phyloP scores from a whole-genome alignment of 1,284 basidiomycete genomes.

The Sporisorium scitamineum region DNA sequence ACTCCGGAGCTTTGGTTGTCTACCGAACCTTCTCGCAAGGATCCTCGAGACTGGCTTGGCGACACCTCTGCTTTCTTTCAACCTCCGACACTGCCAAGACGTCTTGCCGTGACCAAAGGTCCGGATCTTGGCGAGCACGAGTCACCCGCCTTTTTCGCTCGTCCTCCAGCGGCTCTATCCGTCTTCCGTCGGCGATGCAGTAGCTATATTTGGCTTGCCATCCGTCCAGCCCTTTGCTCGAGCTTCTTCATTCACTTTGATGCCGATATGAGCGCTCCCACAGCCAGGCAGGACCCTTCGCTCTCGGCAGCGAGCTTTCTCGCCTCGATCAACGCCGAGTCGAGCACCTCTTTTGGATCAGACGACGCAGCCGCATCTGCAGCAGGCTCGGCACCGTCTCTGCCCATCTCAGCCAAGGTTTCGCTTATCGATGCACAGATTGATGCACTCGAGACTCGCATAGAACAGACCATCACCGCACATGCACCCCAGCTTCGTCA shows the following conservation, averaged over 20 bases:
- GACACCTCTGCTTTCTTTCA: not conserved
- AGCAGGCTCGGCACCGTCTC: constrained; percentile 23
- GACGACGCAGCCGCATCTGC: constrained; percentile 9
- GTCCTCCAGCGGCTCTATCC: not conserved
- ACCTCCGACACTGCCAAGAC: not conserved
- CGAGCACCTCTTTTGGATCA: constrained; percentile 26
- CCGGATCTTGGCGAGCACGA: not conserved
- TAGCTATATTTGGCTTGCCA: not conserved
- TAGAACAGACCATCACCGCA: constrained; percentile 24
- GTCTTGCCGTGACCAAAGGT: not conserved
- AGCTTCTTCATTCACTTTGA: not conserved
- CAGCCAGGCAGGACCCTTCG: constrained; percentile 14
- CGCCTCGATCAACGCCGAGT: constrained; percentile 44
- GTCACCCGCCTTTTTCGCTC: not conserved
- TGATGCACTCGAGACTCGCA: constrained; percentile 31
- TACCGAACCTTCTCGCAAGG: not conserved
- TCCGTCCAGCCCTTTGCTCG: not conserved
- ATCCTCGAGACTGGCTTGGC: not conserved
- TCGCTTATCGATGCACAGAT: constrained; percentile 54
- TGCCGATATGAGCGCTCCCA: constrained; percentile 26
- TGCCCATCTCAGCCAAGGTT: constrained; percentile 52
- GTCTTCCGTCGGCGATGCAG: constrained; percentile 20
- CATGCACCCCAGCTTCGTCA: constrained; percentile 36
- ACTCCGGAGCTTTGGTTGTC: too few species aligned
- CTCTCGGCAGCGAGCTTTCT: constrained; percentile 46